Percentiles rank a stretch among this genome's conserved stretches.
These are phyloP conservation scores for Sideroxylon spinosum DNA, from an alignment of 179 eudicot genomes.

Conservation along the genomic window DNA sequence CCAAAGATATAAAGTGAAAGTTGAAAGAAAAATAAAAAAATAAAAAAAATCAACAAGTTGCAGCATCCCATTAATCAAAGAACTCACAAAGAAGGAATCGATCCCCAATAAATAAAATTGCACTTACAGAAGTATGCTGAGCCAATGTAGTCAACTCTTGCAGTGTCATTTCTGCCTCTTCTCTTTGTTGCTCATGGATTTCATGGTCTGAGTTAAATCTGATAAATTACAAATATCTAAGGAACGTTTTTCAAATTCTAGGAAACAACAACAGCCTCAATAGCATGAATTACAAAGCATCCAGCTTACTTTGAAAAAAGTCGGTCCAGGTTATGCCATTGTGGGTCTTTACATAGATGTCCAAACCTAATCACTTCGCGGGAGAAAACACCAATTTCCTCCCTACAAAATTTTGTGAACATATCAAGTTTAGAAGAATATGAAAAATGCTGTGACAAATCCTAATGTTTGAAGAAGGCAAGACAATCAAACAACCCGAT, in stretches of 20 bases:
- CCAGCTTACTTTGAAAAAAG: slow-evolving; percentile 70
- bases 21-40: not conserved
- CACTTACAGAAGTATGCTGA: slow-evolving; percentile 81
- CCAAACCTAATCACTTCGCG: slow-evolving; percentile 88
- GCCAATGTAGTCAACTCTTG: slow-evolving; percentile 63
- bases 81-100: too few relatives aligned
- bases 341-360: slow-evolving; percentile 85
- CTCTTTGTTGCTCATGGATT: slow-evolving; percentile 43
- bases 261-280: slow-evolving; percentile 10
- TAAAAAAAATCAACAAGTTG: not conserved
- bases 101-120: not conserved
- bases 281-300: slow-evolving; percentile 14
- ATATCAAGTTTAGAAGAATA: not conserved
- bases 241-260: slow-evolving; percentile 4
- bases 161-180: slow-evolving; percentile 67
- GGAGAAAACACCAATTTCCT: slow-evolving; percentile 67
- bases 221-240: slow-evolving; percentile 25
- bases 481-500: too few relatives aligned
- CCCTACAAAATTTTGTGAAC: slow-evolving; percentile 40
- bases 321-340: slow-evolving; percentile 83
- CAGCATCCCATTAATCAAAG: not conserved
- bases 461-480: too few relatives aligned
- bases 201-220: slow-evolving; percentile 67
- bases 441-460: too few relatives aligned
- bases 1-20: not conserved